A percentile compares a stretch with the other conserved stretches of the same genome.
Evolutionary conservation across 129 eudicot genomes (phyloP).

Genomic region (Calendula officinalis): DNA sequence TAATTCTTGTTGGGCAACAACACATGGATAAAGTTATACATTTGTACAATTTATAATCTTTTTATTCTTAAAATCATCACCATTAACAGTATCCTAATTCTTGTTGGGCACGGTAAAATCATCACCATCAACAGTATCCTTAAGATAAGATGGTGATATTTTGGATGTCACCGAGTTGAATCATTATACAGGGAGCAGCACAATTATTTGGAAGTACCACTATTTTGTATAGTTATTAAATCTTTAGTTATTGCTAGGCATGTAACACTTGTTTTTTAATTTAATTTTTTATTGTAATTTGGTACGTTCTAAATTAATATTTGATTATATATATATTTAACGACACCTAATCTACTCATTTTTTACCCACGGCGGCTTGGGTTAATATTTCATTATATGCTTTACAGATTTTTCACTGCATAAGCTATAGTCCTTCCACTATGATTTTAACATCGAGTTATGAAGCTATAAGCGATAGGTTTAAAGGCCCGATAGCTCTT

Average conservation of each 20-base stretch:
- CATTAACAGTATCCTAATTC: slow-evolving; percentile 1
- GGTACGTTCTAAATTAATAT: slow-evolving; percentile 20
- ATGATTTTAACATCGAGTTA: background rate
- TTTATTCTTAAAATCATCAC: too few species aligned
- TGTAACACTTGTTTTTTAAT: slow-evolving; percentile 18
- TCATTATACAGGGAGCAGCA: slow-evolving; percentile 17
- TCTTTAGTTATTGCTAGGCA: slow-evolving; percentile 21
- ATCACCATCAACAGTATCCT: slow-evolving; percentile 8
- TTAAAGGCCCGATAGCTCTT: background rate
- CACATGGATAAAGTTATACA: slow-evolving; percentile 26
- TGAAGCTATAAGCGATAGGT: background rate
- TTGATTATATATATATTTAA: too few species aligned
- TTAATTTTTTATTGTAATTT: slow-evolving; percentile 31
- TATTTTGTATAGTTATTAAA: slow-evolving; percentile 49
- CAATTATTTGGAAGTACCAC: slow-evolving; percentile 27
- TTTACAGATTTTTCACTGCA: too few species aligned
- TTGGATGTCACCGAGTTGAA: slow-evolving; percentile 5
- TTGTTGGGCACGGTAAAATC: too few species aligned
- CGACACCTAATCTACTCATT: too few species aligned
- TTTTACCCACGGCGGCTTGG: too few species aligned
- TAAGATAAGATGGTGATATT: slow-evolving; percentile 10
- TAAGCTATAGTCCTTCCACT: too few species aligned
- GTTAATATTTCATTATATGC: too few species aligned
- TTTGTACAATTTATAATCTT: slow-evolving; percentile 32
- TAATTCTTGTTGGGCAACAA: slow-evolving; percentile 46